Base-by-base conservation (phyloP, 108 stramenopile genomes). In the Nitzschia putrida region DNA sequence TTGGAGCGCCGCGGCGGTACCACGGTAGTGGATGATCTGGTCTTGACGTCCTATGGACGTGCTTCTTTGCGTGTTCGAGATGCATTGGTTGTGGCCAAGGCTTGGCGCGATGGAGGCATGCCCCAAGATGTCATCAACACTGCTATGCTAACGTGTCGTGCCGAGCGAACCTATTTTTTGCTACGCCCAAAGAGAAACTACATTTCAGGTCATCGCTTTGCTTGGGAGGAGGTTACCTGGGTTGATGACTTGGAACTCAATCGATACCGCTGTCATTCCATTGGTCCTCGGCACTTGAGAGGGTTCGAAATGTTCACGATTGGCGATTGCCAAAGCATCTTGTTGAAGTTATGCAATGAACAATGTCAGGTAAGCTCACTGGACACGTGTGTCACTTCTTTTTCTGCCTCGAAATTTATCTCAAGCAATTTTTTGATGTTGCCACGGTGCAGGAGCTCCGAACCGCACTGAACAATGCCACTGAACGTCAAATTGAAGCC, bases 231-330 rank as follows among this genome's bases (percentile, higher is more conserved):
- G 70, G 87, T 89, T 9, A 55, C 29, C 20, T 94, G 92, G 92
- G 57, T 88, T 5, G 92, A 94, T 70, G 92, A 94, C 56, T 77
- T 81, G 20, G 90, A 89, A 61, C 82, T 94, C 29, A 74, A 73
- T 54, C 73, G 77, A 52, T 85, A 88, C 68, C 65, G 80, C 61
- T 94, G 92, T 42, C 86, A 85, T 65, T 89, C 88, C n/a, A 69
- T 91, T 23, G 90, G 88, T 23, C 78, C 87, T 61, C 86, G 89
- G 40, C 79, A 68, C 34, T 74, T 94, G 83, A 78, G 87, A 71
- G 92, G 92, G 12, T 86, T 84, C 60, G 92, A 91, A 70, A 91
- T 94, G 85, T 94, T 94, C 60, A 91, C 92, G 29, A 89, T 89
- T 60, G 92, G 92, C 20, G 92, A 94, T 59, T 94, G 92, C 64